Percentiles rank a stretch among this genome's conserved stretches.
phyloP scores from a whole-genome alignment of 306 rosid species.

The Lablab purpureus region DNA sequence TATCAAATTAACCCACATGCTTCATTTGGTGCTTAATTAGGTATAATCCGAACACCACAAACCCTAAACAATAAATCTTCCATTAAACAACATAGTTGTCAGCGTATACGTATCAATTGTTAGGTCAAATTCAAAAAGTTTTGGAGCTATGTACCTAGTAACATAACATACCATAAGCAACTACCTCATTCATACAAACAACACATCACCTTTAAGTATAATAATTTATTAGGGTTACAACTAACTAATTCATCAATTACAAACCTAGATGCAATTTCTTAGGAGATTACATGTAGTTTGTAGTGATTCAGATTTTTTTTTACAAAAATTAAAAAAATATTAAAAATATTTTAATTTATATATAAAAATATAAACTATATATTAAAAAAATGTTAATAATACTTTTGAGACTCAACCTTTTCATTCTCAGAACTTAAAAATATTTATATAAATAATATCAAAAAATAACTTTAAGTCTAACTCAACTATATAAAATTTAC shows the following conservation, averaged over 20 bases:
- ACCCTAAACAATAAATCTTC: not conserved
- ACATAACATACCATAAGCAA: constrained; percentile 19
- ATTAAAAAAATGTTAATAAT: no score
- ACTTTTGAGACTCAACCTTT: no score
- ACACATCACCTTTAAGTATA: not conserved
- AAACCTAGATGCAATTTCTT: not conserved
- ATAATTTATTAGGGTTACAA: not conserved
- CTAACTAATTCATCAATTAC: not conserved
- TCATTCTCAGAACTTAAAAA: no score
- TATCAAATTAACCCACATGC: constrained; percentile 5
- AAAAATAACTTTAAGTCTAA: no score
- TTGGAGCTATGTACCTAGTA: constrained; percentile 6
- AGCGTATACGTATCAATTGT: constrained; percentile 28
- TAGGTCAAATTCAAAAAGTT: constrained; percentile 28
- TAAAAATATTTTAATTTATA: no score
- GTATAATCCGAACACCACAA: constrained; percentile 22
- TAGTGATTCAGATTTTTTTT: no score
- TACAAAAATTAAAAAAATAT: no score
- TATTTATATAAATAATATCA: no score
- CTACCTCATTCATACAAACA: not conserved
- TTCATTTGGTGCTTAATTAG: constrained; percentile 41
- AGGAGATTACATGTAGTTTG: not conserved
- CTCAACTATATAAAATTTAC: no score
- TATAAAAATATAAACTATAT: no score
- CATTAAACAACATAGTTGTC: constrained; percentile 23